Conservation (phyloP, 768 basidiomycete species). For the Asterophora parasitica region DNA sequence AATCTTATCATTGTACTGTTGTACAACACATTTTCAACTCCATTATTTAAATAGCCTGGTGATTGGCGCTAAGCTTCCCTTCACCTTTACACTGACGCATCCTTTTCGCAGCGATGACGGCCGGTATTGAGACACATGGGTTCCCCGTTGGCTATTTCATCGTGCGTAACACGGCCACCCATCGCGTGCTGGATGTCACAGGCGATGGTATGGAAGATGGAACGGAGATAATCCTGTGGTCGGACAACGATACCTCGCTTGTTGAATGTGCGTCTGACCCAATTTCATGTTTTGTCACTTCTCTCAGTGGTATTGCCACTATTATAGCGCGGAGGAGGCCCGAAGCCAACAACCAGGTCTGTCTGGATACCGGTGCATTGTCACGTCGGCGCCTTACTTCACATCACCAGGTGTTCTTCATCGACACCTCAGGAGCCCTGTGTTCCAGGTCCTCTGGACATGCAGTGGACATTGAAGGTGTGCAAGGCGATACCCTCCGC, state of each 20-base stretch:
- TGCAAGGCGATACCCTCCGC: not conserved
- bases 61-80: too few species aligned
- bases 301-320: not conserved
- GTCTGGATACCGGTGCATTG: slow-evolving; percentile 7
- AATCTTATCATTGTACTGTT: slow-evolving; percentile 4
- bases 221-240: slow-evolving; percentile 59
- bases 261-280: slow-evolving; percentile 62
- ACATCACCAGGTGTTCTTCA: slow-evolving; percentile 66
- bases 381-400: not conserved
- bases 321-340: slow-evolving; percentile 59
- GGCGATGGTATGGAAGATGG: slow-evolving; percentile 53
- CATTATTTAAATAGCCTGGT: too few species aligned
- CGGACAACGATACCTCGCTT: slow-evolving; percentile 68
- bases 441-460: slow-evolving; percentile 79
- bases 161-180: slow-evolving; percentile 48
- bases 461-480: slow-evolving; percentile 77
- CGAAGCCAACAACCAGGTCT: slow-evolving; percentile 69
- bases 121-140: slow-evolving; percentile 31
- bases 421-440: slow-evolving; percentile 70
- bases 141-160: slow-evolving; percentile 61
- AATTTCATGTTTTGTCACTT: not conserved
- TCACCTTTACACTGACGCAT: not conserved
- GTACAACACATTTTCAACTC: not conserved
- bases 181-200: slow-evolving; percentile 55
- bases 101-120: slow-evolving; percentile 17